These are phyloP conservation scores for maize (Zea mays) DNA, from an alignment of 176 grass and related monocot species.

Conservation along the genomic window Zm-B73-REFERENCE-NAM-5.0 NC_050097.1:7877001-7877500, in stretches of 20 bases:
- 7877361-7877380: slow-evolving; percentile 89
- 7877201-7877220: slow-evolving; percentile 89
- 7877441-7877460: slow-evolving; percentile 31
- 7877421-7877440: slow-evolving; percentile 92
- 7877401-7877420: slow-evolving; percentile 92
- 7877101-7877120: background rate
- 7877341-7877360: slow-evolving; percentile 88
- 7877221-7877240: slow-evolving; percentile 89
- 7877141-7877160: slow-evolving; percentile 62
- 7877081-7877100: background rate
- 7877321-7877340: slow-evolving; percentile 57
- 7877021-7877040: background rate
- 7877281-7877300: background rate
- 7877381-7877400: slow-evolving; percentile 93
- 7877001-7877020: slow-evolving; percentile 1
- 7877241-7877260: slow-evolving; percentile 91
- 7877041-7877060: background rate
- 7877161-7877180: slow-evolving; percentile 83
- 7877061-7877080: background rate
- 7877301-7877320: background rate
- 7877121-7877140: background rate
- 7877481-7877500: background rate
- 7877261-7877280: slow-evolving; percentile 1
- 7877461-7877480: background rate
- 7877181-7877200: slow-evolving; percentile 97